Percentiles rank a stretch among this genome's conserved stretches.
These are phyloP conservation scores for Podospora pseudopauciseta DNA, from an alignment of 495 filamentous ascomycete genomes.

Conservation along the genomic window DNA sequence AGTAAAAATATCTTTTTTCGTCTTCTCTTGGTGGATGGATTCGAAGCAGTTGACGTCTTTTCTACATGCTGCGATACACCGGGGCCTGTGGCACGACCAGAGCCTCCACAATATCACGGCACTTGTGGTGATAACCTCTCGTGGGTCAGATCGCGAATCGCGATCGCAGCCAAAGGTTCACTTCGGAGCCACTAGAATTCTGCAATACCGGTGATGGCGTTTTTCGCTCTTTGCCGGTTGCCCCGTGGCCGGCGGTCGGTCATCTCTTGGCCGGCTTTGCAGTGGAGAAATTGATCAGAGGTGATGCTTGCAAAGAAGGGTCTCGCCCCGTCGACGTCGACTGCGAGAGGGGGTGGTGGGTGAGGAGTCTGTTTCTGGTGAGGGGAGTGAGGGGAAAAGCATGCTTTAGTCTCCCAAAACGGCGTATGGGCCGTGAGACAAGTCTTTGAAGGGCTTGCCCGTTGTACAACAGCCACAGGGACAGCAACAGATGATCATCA, in stretches of 20 bases:
- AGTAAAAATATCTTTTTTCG: slow-evolving; percentile 34
- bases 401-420: slow-evolving; percentile 7
- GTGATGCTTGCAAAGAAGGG: slow-evolving; percentile 4
- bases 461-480: background rate
- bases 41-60: slow-evolving; percentile 11
- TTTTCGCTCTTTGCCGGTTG: background rate
- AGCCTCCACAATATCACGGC: slow-evolving; percentile 29
- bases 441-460: background rate
- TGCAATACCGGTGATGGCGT: background rate
- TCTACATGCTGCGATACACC: slow-evolving; percentile 25
- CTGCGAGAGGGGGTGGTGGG: background rate
- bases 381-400: background rate
- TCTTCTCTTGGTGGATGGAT: background rate
- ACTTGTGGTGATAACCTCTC: slow-evolving; percentile 6
- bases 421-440: slow-evolving; percentile 7
- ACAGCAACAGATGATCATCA: background rate
- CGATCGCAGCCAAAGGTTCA: background rate
- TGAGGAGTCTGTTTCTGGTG: background rate
- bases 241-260: background rate
- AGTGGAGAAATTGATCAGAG: slow-evolving; percentile 1
- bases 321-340: slow-evolving; percentile 3
- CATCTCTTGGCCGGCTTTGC: slow-evolving; percentile 8
- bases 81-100: slow-evolving; percentile 21
- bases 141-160: background rate
- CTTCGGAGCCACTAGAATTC: background rate